Conservation (phyloP, 306 rosid species). For the Datisca glomerata region DNA sequence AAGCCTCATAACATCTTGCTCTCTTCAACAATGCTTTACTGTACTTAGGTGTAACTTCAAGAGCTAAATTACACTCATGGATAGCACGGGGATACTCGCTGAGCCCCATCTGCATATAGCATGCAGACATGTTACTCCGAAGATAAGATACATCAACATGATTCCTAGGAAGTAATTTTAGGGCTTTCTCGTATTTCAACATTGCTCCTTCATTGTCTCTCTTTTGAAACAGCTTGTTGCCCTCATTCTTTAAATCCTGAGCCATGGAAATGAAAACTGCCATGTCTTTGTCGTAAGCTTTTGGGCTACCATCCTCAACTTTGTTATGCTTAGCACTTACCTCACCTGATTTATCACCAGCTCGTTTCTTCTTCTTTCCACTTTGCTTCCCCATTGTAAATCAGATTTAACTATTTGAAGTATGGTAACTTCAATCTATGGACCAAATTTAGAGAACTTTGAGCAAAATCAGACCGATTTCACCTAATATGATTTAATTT, state of each 20-base stretch:
- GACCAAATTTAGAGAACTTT: not conserved
- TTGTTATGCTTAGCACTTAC: slow-evolving; percentile 23
- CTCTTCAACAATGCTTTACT: slow-evolving; percentile 84
- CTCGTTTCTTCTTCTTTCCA: slow-evolving; percentile 51
- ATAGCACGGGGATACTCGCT: slow-evolving; percentile 76
- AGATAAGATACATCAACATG: slow-evolving; percentile 77
- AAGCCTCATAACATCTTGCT: slow-evolving; percentile 83
- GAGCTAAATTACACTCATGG: slow-evolving; percentile 80
- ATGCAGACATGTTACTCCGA: slow-evolving; percentile 82
- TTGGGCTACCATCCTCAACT: slow-evolving; percentile 27
- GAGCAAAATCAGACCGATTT: not conserved
- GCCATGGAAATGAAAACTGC: slow-evolving; percentile 45
- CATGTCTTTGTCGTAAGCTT: slow-evolving; percentile 44
- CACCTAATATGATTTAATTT: not conserved
- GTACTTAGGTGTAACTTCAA: slow-evolving; percentile 69
- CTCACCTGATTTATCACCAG: slow-evolving; percentile 31
- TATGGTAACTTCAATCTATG: not conserved
- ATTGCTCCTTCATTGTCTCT: slow-evolving; percentile 73
- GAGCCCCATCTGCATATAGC: slow-evolving; percentile 95
- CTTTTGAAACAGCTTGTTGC: slow-evolving; percentile 74
- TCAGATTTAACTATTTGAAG: slow-evolving; percentile 2
- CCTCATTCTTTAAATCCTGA: slow-evolving; percentile 73
- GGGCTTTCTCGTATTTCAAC: slow-evolving; percentile 68
- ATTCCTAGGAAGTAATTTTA: slow-evolving; percentile 61
- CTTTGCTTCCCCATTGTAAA: slow-evolving; percentile 50